Percentiles rank a stretch among this genome's conserved stretches.
Evolutionary conservation across 2,329 filamentous ascomycete species (phyloP).

Genomic region (Grosmannia serpens): DNA sequence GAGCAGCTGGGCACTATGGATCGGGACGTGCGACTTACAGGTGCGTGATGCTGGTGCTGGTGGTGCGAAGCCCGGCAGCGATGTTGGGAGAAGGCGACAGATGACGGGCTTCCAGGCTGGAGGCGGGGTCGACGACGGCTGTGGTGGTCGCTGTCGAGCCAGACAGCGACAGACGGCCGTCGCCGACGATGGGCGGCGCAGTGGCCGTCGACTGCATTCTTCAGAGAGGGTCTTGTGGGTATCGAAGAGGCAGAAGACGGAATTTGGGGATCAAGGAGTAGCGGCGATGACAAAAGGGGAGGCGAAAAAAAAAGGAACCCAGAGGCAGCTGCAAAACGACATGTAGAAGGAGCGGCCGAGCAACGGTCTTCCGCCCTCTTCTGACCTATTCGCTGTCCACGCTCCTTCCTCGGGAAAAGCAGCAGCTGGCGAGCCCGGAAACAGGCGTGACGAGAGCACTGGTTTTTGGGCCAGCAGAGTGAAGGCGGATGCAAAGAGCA

Average conservation of each 20-base stretch:
- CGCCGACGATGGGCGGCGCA: background rate
- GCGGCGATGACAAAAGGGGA: background rate
- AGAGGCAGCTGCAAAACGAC: background rate
- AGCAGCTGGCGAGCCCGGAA: no score
- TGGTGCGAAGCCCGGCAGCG: background rate
- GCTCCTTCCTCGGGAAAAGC: background rate
- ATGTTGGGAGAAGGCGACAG: background rate
- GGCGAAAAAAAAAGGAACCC: background rate
- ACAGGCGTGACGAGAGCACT: background rate
- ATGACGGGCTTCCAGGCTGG: slow-evolving; percentile 8
- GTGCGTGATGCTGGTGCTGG: background rate
- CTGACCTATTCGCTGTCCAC: background rate
- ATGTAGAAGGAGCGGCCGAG: background rate
- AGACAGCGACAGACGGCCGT: background rate
- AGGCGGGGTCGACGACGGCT: slow-evolving; percentile 8
- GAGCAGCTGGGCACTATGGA: no score
- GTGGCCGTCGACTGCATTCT: background rate
- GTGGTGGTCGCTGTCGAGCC: background rate
- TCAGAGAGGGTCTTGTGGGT: background rate
- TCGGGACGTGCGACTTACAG: background rate
- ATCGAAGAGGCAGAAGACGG: background rate
- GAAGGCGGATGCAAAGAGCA: background rate
- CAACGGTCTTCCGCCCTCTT: background rate
- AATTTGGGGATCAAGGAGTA: background rate
- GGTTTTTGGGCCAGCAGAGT: background rate